Percentiles rank a stretch among this genome's conserved stretches.
phyloP scores from a whole-genome alignment of 1,284 basidiomycete species.

The Pyrrhoderma noxium region DNA sequence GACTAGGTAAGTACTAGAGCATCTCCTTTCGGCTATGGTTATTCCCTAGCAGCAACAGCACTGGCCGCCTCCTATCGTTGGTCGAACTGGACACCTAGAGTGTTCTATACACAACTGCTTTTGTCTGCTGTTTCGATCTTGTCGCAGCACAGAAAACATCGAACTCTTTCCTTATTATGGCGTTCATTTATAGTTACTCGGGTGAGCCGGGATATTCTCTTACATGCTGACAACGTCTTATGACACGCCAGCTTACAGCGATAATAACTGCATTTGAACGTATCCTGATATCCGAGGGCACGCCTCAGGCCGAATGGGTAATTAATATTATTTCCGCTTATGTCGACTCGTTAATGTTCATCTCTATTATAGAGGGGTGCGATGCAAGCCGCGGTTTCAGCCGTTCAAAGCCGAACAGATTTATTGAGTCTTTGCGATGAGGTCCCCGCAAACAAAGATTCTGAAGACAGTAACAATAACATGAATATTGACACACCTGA shows the following conservation, averaged over 20 bases:
- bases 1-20: constrained; percentile 50
- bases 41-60: constrained; percentile 43
- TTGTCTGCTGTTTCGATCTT: constrained; percentile 54
- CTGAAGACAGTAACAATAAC: constrained; percentile 7
- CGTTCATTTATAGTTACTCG: constrained; percentile 64
- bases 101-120: constrained; percentile 64
- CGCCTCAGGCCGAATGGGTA: constrained; percentile 51
- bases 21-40: constrained; percentile 54
- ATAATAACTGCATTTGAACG: constrained; percentile 49
- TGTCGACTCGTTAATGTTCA: neutral
- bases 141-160: constrained; percentile 37
- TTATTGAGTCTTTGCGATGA: constrained; percentile 30
- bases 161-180: constrained; percentile 44
- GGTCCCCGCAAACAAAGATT: neutral
- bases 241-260: constrained; percentile 45
- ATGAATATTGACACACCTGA: constrained; percentile 19
- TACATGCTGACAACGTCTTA: neutral
- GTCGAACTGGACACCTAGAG: constrained; percentile 56
- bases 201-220: constrained; percentile 32
- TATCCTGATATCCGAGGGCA: constrained; percentile 43
- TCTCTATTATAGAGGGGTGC: constrained; percentile 41
- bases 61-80: constrained; percentile 54
- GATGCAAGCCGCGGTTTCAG: constrained; percentile 46
- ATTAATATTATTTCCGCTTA: constrained; percentile 23
- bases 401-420: constrained; percentile 43